Percentiles rank a stretch among this genome's conserved stretches.
Conservation (phyloP, 2,329 filamentous ascomycete species). For the Iodosphaeria phyllophila region DNA sequence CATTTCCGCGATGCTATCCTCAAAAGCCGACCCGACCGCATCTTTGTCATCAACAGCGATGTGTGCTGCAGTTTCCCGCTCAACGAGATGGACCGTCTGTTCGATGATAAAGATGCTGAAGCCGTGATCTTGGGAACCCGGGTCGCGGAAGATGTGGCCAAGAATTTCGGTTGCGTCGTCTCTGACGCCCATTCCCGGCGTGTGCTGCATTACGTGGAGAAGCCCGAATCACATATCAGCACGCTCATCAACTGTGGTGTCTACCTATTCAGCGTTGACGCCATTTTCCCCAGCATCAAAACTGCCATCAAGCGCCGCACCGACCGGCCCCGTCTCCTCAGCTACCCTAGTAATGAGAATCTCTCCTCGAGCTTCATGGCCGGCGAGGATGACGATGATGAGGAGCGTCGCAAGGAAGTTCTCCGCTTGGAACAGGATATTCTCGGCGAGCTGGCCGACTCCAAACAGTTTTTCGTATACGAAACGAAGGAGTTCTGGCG, state of each 20-base stretch:
- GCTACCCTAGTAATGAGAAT: constrained; percentile 93
- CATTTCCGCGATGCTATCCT: constrained; percentile 98
- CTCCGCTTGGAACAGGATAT: constrained; percentile 96
- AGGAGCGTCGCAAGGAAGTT: constrained; percentile 62
- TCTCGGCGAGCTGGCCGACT: constrained; percentile 84
- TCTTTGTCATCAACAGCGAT: constrained; percentile 95
- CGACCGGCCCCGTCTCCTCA: constrained; percentile 75
- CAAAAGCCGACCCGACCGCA: constrained; percentile 82
- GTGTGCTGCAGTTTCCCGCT: constrained; percentile 98
- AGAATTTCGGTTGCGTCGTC: constrained; percentile 96
- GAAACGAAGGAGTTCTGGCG: constrained; percentile 99
- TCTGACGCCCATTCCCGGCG: constrained; percentile 85
- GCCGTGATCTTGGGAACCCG: constrained; percentile 89
- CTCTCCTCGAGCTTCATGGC: constrained; percentile 47
- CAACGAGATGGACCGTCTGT: constrained; percentile 85
- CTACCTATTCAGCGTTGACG: constrained; percentile 89
- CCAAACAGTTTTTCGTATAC: constrained; percentile 93
- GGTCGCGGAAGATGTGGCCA: constrained; percentile 76
- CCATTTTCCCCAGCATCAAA: constrained; percentile 90
- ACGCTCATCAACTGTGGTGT: constrained; percentile 99
- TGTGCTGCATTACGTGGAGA: constrained; percentile 97
- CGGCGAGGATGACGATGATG: constrained; percentile 49
- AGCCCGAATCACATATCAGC: constrained; percentile 92
- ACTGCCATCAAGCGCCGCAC: constrained; percentile 89
- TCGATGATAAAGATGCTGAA: constrained; percentile 88